These are phyloP conservation scores for Salvia splendens DNA, from an alignment of 257 asterid species.

Conservation along the genomic window DNA sequence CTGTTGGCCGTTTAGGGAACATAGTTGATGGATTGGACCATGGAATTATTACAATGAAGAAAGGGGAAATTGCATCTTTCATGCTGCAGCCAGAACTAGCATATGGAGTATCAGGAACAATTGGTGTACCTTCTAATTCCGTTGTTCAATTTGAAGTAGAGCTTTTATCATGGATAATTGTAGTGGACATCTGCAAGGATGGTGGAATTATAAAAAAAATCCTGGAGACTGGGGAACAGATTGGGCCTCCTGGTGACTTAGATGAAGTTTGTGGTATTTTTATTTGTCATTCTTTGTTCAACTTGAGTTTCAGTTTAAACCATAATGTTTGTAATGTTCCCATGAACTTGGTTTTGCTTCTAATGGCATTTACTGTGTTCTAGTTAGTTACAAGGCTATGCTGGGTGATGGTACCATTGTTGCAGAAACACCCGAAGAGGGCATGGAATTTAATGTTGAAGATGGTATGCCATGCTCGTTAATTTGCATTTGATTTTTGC, in stretches of 20 bases:
- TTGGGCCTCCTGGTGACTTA: conserved; percentile 69
- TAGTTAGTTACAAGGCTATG: conserved; percentile 59
- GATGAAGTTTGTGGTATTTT: conserved; percentile 70
- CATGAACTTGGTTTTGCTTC: conserved; percentile 18
- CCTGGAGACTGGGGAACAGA: conserved; percentile 52
- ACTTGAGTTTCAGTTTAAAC: not conserved
- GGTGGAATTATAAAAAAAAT: conserved; percentile 72
- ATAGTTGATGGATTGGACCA: conserved; percentile 48
- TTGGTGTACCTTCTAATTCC: conserved; percentile 52
- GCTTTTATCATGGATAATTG: conserved; percentile 67
- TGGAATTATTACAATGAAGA: conserved; percentile 70
- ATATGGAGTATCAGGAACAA: conserved; percentile 37
- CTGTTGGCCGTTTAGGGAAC: conserved; percentile 40
- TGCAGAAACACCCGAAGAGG: conserved; percentile 60
- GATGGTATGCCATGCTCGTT: conserved; percentile 49
- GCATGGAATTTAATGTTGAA: conserved; percentile 60
- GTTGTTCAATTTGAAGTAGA: conserved; percentile 58
- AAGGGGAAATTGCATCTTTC: conserved; percentile 63
- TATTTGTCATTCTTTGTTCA: conserved; percentile 21
- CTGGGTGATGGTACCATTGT: conserved; percentile 51
- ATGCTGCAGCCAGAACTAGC: conserved; percentile 53
- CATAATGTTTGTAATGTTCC: conserved; percentile 12
- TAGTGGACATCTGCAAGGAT: conserved; percentile 70
- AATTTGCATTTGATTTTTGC: conserved; percentile 12
- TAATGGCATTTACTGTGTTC: conserved; percentile 28